Evolutionary conservation across 306 rosid species (phyloP).

Genomic region (Cicer arietinum): DNA sequence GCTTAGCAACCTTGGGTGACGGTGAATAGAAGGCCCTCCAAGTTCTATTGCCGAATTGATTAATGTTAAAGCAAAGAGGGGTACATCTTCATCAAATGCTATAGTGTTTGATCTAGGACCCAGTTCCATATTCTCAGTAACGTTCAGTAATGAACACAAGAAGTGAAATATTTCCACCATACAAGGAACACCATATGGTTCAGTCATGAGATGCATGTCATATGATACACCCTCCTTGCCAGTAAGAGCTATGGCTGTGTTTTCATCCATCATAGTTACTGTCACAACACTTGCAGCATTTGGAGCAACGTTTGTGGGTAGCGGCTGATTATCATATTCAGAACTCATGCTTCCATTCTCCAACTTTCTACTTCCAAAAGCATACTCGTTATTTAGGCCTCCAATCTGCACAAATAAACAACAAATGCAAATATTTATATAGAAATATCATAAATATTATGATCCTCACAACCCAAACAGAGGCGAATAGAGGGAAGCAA

Average conservation of each 20-base stretch:
- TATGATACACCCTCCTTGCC: slow-evolving; percentile 71
- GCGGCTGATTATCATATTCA: slow-evolving; percentile 70
- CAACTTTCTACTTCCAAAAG: slow-evolving; percentile 69
- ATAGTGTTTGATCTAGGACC: slow-evolving; percentile 79
- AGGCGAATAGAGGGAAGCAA: background rate
- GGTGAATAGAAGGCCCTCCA: slow-evolving; percentile 86
- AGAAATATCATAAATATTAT: slow-evolving; percentile 35
- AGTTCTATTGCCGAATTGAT: slow-evolving; percentile 91
- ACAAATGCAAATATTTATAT: slow-evolving; percentile 33
- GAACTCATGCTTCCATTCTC: slow-evolving; percentile 81
- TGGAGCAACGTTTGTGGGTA: slow-evolving; percentile 55
- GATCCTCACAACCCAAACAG: slow-evolving; percentile 31
- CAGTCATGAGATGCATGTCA: slow-evolving; percentile 81
- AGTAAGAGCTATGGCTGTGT: slow-evolving; percentile 52
- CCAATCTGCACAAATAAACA: slow-evolving; percentile 62
- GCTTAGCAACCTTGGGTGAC: slow-evolving; percentile 78
- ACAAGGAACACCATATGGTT: slow-evolving; percentile 96
- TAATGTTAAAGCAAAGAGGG: slow-evolving; percentile 89
- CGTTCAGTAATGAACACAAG: slow-evolving; percentile 84
- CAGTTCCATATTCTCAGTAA: slow-evolving; percentile 73
- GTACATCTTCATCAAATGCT: slow-evolving; percentile 93
- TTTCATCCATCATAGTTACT: slow-evolving; percentile 65
- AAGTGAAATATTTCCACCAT: slow-evolving; percentile 97
- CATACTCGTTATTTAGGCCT: slow-evolving; percentile 64
- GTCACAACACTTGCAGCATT: slow-evolving; percentile 58